Percentiles rank a stretch among this genome's conserved stretches.
Conservation (phyloP, 1,284 basidiomycete genomes). For the Cystobasidium slooffiae region DNA sequence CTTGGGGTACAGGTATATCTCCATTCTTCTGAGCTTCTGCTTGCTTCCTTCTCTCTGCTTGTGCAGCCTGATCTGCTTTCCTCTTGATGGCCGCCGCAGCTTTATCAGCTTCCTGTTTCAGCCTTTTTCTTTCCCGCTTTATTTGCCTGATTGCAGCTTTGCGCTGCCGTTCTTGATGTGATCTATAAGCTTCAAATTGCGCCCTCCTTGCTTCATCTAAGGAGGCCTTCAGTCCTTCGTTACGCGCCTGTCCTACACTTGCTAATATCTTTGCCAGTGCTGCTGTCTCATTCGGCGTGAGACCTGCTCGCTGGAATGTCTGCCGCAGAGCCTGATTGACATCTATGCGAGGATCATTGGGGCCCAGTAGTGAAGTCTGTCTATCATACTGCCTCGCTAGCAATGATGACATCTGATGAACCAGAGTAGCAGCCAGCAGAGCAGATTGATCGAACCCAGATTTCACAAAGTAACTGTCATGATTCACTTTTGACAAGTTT, state of each 20-base stretch:
- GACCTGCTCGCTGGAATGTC: conserved; percentile 33
- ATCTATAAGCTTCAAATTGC: conserved; percentile 33
- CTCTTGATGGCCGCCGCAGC: conserved; percentile 1
- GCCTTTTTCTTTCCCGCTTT: conserved; percentile 19
- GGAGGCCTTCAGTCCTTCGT: conserved; percentile 30
- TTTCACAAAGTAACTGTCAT: conserved; percentile 23
- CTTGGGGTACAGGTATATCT: conserved; percentile 29
- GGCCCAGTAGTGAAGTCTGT: conserved; percentile 31
- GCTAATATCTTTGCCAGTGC: conserved; percentile 38
- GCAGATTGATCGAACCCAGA: conserved; percentile 24
- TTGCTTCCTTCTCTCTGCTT: conserved; percentile 18
- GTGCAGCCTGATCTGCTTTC: conserved; percentile 28
- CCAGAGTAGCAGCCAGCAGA: conserved; percentile 31
- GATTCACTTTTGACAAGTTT: conserved; percentile 15
- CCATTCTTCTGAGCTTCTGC: conserved; percentile 22
- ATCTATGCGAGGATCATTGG: conserved; percentile 34
- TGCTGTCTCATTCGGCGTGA: conserved; percentile 24
- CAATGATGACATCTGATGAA: conserved; percentile 23
- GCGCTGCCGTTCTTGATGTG: conserved; percentile 24
- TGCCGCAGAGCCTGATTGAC: conserved; percentile 22
- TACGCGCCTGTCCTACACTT: conserved; percentile 27
- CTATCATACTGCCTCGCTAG: conserved; percentile 41
- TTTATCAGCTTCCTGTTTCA: conserved; percentile 16
- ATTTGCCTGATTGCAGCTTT: conserved; percentile 19
- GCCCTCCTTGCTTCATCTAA: conserved; percentile 29